phyloP scores from a whole-genome alignment of 306 rosid species.

The Hippophae gyantsensis region DNA sequence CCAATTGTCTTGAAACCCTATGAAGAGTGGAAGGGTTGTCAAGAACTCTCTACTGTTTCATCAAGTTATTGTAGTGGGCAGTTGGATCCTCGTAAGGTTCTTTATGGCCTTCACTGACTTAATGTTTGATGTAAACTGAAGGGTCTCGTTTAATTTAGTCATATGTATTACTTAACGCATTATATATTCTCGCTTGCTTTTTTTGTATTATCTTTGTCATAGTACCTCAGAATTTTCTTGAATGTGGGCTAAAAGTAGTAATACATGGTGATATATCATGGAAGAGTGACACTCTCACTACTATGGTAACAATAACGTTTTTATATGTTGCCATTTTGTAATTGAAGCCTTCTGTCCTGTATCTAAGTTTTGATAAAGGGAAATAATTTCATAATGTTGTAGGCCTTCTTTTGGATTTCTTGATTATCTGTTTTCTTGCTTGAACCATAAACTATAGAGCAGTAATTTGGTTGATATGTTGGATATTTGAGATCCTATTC shows the following conservation, averaged over 20 bases:
- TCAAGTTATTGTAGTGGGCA: slow-evolving; percentile 88
- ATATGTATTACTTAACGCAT: slow-evolving; percentile 8
- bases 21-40: slow-evolving; percentile 74
- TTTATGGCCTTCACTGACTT: slow-evolving; percentile 41
- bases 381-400: background rate
- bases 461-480: too few species aligned
- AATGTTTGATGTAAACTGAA: slow-evolving; percentile 12
- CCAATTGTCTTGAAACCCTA: slow-evolving; percentile 50
- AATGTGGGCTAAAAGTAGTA: slow-evolving; percentile 2
- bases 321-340: slow-evolving; percentile 14
- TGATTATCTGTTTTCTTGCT: too few species aligned
- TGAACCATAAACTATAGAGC: too few species aligned
- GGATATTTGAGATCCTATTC: too few species aligned
- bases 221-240: slow-evolving; percentile 3
- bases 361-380: slow-evolving; percentile 1
- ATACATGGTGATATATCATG: background rate
- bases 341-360: background rate
- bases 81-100: slow-evolving; percentile 62
- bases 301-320: slow-evolving; percentile 13
- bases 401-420: too few species aligned
- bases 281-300: background rate
- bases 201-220: background rate
- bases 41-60: slow-evolving; percentile 57
- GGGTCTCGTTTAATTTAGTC: background rate
- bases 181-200: slow-evolving; percentile 15